Base-by-base conservation (phyloP, 139 green algal genomes). In the Parachlorella kessleri region DNA sequence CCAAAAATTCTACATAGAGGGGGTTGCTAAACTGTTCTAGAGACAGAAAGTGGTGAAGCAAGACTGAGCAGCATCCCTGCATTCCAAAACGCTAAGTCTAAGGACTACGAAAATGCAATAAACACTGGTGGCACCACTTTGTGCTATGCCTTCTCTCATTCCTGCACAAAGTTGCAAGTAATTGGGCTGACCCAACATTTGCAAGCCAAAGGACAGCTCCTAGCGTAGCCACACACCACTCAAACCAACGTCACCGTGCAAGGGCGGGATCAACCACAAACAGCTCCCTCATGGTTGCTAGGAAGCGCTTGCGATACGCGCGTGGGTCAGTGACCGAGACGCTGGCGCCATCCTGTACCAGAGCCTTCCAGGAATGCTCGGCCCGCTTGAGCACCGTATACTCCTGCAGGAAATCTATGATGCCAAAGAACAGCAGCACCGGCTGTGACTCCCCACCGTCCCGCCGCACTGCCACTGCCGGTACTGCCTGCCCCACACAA, bases 381-480 rank as follows among this genome's bases (percentile, higher is more conserved):
- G 89, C 32, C 37, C 70, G 55, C 81, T 96, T 96, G 24, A 77
- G 59, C 24, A 81, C n/a, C 35, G 88, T 89, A 66, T 94, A 96
- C 28, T 91, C 77, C 78, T 96, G 92, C 55, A 95, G 80, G 40
- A 96, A 94, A 73, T 96, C 92, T 54, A 96, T 95, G 81, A 96
- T 93, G 37, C 90, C 92, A 70, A 95, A 93, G 82, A 88, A 90
- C 0, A 96, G 79, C 48, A 96, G 79, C 10, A 93, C 77, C 53
- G 73, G 42, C 68, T 81, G 53, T 33, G 5, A 18, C 41, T 74
- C 64, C 65, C 66, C 65, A 28, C 41, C 65, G 42, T 74, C 41
- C 41, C 38, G 41, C 35, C 75, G 53, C 18, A 82, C 55, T 23
- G 77, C 77, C 55, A 77, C 36, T 37, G 77, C 77, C 24, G 69